Conservation (phyloP, 805 yeast genomes). For the Candida suzukii region DNA sequence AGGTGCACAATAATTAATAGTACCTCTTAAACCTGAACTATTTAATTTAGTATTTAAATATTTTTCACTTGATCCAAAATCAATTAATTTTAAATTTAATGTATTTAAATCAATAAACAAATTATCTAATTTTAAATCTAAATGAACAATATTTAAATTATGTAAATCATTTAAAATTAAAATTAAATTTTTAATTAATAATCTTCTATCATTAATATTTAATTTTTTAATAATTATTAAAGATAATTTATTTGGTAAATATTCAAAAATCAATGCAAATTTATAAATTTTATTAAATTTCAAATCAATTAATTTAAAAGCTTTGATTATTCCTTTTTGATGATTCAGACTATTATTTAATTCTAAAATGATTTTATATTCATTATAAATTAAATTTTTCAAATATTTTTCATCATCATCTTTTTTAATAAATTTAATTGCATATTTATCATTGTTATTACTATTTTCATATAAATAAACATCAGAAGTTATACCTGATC, state of each 20-base stretch:
- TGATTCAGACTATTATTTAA: conserved; percentile 17
- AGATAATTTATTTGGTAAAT: conserved; percentile 26
- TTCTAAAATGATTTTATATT: conserved; percentile 23
- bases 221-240: background rate
- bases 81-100: conserved; percentile 37
- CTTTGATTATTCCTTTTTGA: no score
- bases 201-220: conserved; percentile 13
- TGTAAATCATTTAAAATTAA: conserved; percentile 34
- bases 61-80: conserved; percentile 39
- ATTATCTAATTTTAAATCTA: conserved; percentile 46
- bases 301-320: no score
- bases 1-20: conserved; percentile 39
- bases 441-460: conserved; percentile 17
- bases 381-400: conserved; percentile 28
- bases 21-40: conserved; percentile 39
- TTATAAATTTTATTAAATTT: conserved; percentile 10
- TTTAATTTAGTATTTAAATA: conserved; percentile 22
- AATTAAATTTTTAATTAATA: conserved; percentile 36
- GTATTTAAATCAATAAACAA: conserved; percentile 27
- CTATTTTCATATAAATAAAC: conserved; percentile 7
- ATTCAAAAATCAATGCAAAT: conserved; percentile 25
- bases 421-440: conserved; percentile 38
- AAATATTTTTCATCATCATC: conserved; percentile 39
- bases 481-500: conserved; percentile 11
- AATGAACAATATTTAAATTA: conserved; percentile 29